Evolutionary conservation across 2,329 filamentous ascomycete species (phyloP), one percentile per base, ranked within the genome.

Genomic region (Ophiostoma sp.): DNA sequence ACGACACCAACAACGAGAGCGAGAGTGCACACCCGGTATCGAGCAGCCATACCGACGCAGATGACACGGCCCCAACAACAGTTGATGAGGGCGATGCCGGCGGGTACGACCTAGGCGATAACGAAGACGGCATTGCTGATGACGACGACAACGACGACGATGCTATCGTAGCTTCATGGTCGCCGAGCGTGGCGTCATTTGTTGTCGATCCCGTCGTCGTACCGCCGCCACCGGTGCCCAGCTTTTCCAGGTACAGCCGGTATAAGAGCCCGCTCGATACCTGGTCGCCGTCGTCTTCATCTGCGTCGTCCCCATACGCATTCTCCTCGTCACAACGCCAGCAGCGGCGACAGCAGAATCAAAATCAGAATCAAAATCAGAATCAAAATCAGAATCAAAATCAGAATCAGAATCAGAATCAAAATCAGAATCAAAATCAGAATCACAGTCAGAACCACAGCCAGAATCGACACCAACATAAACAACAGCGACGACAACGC

Each of bases 121-220:
- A 40, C 5, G 14, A 18, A 7, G 44, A 65, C 9, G 64, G 9
- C 12, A 41, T 27, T 6, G 63, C 41, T 12, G 41, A 62, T n/a
- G 67, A 9, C 16, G 64, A 52, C 5, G 42, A 9, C 42, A 14
- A 52, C 45, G 44, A 49, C 44, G 45, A 52, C 27, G 27, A 27
- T 27, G 27, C 27, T 27, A 27, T 27, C 27, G 27, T 27, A 2
- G 27, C 27, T 27, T 27, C 45, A n/a, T 47, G 45, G 69, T 70
- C 69, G 5, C 67, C 64, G 7, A 27, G 16, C n/a, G 64, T 68
- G 2, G 64, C 47, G 0, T 49, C 69, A 14, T 70, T 70, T 64
- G 66, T 66, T 27, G 52, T 47, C 55, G 49, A 63, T 38, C 64
- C 45, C 41, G 38, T 9, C 45, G 40, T 11, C 55, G 62, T 16